These are phyloP conservation scores for Mycena belliarum DNA, from an alignment of 768 basidiomycete genomes.

Conservation along the genomic window DNA sequence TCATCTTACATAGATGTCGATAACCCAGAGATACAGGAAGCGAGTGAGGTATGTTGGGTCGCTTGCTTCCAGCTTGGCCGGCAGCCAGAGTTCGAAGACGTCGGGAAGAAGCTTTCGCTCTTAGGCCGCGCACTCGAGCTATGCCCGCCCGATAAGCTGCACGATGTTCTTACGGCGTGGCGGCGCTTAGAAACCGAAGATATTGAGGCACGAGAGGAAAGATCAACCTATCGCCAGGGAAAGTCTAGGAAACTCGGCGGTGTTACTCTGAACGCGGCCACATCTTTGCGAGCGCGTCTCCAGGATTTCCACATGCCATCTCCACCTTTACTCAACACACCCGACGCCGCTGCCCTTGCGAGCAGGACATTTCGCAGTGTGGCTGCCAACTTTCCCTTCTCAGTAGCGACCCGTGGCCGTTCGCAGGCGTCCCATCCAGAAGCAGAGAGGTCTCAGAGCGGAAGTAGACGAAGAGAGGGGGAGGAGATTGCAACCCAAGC, in stretches of 20 bases:
- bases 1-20: slow-evolving; percentile 31
- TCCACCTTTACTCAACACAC: slow-evolving; percentile 67
- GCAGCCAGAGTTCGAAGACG: slow-evolving; percentile 73
- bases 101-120: slow-evolving; percentile 64
- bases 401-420: slow-evolving; percentile 44
- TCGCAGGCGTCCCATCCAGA: slow-evolving; percentile 43
- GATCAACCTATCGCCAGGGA: slow-evolving; percentile 32
- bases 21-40: slow-evolving; percentile 53
- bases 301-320: slow-evolving; percentile 69
- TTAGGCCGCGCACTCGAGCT: slow-evolving; percentile 83
- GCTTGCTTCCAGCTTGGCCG: slow-evolving; percentile 87
- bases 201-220: slow-evolving; percentile 49
- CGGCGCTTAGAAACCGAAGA: slow-evolving; percentile 71
- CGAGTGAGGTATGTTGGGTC: slow-evolving; percentile 86
- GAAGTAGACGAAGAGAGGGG: slow-evolving; percentile 43
- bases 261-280: slow-evolving; percentile 38
- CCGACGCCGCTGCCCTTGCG: slow-evolving; percentile 80
- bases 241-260: slow-evolving; percentile 15
- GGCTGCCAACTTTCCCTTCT: slow-evolving; percentile 74
- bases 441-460: slow-evolving; percentile 43
- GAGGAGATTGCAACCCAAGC: slow-evolving; percentile 76
- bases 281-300: slow-evolving; percentile 62
- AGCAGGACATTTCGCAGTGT: slow-evolving; percentile 77
- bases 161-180: slow-evolving; percentile 80
- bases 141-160: slow-evolving; percentile 79